Percentiles rank a stretch among this genome's conserved stretches.
Conservation (phyloP, 441 rosid species). For the Croton laevigatus region DNA sequence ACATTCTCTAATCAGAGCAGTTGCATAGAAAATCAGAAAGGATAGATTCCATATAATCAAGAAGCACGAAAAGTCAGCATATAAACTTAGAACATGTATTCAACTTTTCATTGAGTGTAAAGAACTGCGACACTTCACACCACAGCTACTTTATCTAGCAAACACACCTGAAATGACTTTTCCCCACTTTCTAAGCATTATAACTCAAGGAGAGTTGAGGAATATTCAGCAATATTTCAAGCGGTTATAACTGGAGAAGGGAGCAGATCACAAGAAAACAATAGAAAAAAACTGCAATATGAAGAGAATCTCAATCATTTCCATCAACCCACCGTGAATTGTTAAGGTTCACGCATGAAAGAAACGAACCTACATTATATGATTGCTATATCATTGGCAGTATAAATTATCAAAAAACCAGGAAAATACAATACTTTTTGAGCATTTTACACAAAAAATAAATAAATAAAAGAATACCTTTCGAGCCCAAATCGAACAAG, state of each 20-base stretch:
- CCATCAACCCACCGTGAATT: neutral
- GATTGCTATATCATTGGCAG: neutral
- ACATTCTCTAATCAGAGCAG: neutral
- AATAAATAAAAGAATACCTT: conserved; percentile 48
- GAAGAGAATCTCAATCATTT: neutral
- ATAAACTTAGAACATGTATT: neutral
- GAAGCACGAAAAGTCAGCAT: neutral
- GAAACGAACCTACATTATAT: neutral
- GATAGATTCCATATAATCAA: neutral
- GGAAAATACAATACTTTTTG: neutral
- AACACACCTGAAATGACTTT: neutral
- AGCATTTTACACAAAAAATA: too few relatives aligned
- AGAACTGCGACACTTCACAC: neutral
- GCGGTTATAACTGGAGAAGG: neutral
- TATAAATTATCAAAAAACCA: conserved; percentile 13
- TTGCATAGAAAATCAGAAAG: neutral
- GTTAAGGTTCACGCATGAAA: conserved; percentile 1
- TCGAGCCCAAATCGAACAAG: conserved; percentile 93
- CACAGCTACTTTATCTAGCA: neutral
- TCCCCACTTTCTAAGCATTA: neutral
- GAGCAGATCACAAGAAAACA: conserved; percentile 2
- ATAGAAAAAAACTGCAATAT: neutral
- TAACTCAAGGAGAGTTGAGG: neutral
- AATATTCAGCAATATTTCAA: neutral
- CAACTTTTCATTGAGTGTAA: conserved; percentile 4